These are phyloP conservation scores for Stachybotrys chlorohalonatus DNA, from an alignment of 2,329 filamentous ascomycete genomes.

Conservation along the genomic window DNA sequence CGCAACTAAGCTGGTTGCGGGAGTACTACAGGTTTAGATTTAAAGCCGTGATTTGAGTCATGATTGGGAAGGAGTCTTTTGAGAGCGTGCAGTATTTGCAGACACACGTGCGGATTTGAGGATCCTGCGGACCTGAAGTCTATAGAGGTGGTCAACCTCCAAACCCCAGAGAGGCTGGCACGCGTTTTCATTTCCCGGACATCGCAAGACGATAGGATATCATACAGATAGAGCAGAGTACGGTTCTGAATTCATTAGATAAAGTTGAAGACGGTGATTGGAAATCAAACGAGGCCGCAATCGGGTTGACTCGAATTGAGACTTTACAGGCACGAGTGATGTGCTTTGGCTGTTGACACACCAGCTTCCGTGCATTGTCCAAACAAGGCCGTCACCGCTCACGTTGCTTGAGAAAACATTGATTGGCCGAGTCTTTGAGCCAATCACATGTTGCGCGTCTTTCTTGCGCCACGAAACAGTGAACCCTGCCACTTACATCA, in stretches of 20 bases:
- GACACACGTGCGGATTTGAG: not conserved
- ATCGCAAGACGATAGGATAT: not conserved
- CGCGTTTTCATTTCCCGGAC: not conserved
- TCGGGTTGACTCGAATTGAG: too few relatives aligned
- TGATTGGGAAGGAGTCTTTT: not conserved
- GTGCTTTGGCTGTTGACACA: too few relatives aligned
- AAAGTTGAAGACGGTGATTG: too few relatives aligned
- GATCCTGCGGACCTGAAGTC: not conserved
- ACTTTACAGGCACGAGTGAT: too few relatives aligned
- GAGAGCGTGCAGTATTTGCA: not conserved
- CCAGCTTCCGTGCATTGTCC: too few relatives aligned
- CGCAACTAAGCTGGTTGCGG: slow-evolving; percentile 12
- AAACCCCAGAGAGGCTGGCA: not conserved
- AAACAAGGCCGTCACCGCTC: not conserved
- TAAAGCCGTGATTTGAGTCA: not conserved
- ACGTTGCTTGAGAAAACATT: not conserved
- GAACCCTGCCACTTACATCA: not conserved
- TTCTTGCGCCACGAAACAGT: not conserved
- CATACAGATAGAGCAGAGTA: not conserved
- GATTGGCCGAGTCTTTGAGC: not conserved
- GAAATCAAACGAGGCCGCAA: too few relatives aligned
- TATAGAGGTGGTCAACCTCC: not conserved
- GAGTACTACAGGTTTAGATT: not conserved
- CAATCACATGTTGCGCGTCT: not conserved
- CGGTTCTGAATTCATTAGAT: not conserved